These are phyloP conservation scores for Fraxinus latifolia DNA, from an alignment of 305 asterid genomes.

Conservation along the genomic window DNA sequence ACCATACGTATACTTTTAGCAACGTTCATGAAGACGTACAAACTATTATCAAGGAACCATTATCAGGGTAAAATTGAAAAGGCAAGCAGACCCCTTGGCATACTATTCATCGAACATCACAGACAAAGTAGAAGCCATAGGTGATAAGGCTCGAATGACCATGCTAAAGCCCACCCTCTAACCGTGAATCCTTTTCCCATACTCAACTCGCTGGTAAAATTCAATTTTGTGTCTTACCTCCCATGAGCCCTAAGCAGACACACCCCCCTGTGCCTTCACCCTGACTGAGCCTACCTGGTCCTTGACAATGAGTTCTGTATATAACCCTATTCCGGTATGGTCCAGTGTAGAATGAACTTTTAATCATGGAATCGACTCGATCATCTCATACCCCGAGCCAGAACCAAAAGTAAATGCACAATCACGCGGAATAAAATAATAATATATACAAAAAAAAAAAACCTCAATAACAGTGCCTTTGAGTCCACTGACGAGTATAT, in stretches of 20 bases:
- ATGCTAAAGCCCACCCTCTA: neutral
- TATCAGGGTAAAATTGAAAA: neutral
- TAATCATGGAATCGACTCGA: neutral
- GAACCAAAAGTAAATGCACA: neutral
- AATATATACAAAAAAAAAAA: neutral
- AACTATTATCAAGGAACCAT: neutral
- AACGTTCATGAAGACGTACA: neutral
- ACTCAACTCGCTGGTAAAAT: neutral
- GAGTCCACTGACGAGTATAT: slow-evolving; percentile 80
- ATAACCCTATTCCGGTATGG: neutral
- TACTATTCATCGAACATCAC: neutral
- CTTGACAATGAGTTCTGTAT: neutral
- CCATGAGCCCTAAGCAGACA: neutral
- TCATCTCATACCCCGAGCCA: neutral
- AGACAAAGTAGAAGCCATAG: neutral
- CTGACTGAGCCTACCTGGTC: neutral
- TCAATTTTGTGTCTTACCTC: neutral
- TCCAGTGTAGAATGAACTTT: neutral
- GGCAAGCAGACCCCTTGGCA: neutral
- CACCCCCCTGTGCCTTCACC: neutral
- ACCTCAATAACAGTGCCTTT: slow-evolving; percentile 88
- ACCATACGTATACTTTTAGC: neutral
- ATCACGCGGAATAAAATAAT: neutral
- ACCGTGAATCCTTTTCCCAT: neutral
- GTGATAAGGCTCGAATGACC: neutral